These are phyloP conservation scores for Cyanidioschyzon merolae DNA, from an alignment of 23 red algal genomes.

Conservation along the genomic window DNA sequence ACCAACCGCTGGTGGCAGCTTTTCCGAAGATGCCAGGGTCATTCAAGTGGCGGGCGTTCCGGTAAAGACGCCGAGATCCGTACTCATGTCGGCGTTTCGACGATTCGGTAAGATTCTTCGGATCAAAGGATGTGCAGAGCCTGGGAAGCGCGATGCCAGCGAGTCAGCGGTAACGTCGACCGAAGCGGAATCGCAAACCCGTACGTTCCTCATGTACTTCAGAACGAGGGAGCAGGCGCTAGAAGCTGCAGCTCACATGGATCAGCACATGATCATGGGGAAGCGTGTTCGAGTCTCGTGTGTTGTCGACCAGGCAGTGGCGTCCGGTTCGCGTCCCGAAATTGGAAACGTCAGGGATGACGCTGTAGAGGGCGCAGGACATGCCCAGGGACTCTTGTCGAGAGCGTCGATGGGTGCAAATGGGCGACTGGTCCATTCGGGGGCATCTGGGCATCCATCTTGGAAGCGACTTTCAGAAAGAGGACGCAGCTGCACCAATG, in stretches of 20 bases:
- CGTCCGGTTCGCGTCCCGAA: not conserved
- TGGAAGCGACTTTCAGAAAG: not conserved
- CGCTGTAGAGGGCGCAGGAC: not conserved
- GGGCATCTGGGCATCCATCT: not conserved
- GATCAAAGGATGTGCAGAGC: not conserved
- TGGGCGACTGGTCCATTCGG: not conserved
- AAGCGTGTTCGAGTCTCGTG: not conserved
- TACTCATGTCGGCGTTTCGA: not conserved
- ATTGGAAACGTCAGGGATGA: not conserved
- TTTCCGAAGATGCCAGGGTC: not conserved
- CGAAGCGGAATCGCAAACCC: not conserved
- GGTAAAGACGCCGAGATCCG: not conserved
- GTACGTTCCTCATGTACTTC: not conserved
- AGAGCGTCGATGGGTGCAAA: not conserved
- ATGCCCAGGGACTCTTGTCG: not conserved
- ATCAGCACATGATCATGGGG: conserved; percentile 16
- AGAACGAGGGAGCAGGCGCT: not conserved
- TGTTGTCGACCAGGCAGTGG: not conserved
- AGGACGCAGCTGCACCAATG: not conserved
- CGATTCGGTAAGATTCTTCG: not conserved
- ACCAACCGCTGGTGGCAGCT: not conserved
- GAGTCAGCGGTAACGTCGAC: not conserved
- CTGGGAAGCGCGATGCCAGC: not conserved
- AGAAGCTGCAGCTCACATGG: not conserved
- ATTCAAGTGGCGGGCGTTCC: not conserved